Conservation (phyloP, 2,329 filamentous ascomycete species). For the Dactylellina leptospora region DNA sequence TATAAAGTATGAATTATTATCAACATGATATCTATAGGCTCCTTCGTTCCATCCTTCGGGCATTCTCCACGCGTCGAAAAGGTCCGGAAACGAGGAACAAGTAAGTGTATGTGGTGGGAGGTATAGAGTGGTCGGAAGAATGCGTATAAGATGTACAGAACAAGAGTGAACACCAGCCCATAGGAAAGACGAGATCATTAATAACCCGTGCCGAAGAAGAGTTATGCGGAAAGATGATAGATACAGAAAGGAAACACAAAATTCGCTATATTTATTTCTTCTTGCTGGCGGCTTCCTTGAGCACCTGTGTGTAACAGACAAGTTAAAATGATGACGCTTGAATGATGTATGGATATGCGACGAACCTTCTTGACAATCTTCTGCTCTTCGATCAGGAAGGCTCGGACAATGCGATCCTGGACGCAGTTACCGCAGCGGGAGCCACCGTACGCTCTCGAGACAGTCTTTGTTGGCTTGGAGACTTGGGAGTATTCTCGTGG, state of each 20-base stretch:
- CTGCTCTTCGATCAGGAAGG: slow-evolving; percentile 99
- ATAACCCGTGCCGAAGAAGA: slow-evolving; percentile 54
- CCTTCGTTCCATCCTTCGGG: slow-evolving; percentile 25
- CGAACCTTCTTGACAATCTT: slow-evolving; percentile 99
- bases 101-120: slow-evolving; percentile 32
- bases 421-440: slow-evolving; percentile 99
- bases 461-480: slow-evolving; percentile 99
- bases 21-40: slow-evolving; percentile 49
- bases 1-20: slow-evolving; percentile 48
- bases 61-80: slow-evolving; percentile 46
- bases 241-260: slow-evolving; percentile 43
- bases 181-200: slow-evolving; percentile 52
- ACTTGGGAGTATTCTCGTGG: slow-evolving; percentile 97
- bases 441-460: slow-evolving; percentile 97
- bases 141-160: slow-evolving; percentile 52
- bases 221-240: slow-evolving; percentile 53
- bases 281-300: slow-evolving; percentile 58
- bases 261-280: slow-evolving; percentile 54
- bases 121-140: slow-evolving; percentile 46
- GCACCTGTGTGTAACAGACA: slow-evolving; percentile 53
- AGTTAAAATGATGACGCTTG: background rate
- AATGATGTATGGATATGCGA: background rate
- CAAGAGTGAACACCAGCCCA: slow-evolving; percentile 55
- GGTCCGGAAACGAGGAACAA: slow-evolving; percentile 17
- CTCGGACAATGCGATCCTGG: slow-evolving; percentile 95